A percentile compares a stretch with the other conserved stretches of the same genome.
phyloP scores from a whole-genome alignment of 352 stramenopile genomes.

The Pythium scleroteichum region DNA sequence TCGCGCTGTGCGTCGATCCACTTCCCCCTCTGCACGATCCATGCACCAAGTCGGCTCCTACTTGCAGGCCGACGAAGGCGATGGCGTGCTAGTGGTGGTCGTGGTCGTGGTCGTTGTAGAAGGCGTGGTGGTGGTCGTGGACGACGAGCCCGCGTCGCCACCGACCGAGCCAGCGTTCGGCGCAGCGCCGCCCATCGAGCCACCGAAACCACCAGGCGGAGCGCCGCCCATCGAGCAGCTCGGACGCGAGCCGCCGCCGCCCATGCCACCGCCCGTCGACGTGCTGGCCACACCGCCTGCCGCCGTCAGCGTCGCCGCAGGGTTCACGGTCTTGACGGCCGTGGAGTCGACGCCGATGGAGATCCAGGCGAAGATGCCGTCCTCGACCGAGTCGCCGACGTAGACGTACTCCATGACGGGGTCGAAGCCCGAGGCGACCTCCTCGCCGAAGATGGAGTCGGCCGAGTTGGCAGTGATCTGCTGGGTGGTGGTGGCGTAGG shows the following conservation, averaged over 20 bases:
- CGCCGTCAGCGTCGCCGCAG: conserved; percentile 27
- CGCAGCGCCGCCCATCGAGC: not conserved
- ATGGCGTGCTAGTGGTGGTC: not conserved
- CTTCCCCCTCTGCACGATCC: too few relatives aligned
- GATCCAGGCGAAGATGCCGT: conserved; percentile 36
- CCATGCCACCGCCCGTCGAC: not conserved
- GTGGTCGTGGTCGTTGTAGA: not conserved
- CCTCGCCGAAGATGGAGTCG: conserved; percentile 28
- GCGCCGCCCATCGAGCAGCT: not conserved
- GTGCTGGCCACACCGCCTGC: conserved; percentile 9
- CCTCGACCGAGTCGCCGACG: conserved; percentile 29
- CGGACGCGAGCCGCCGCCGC: not conserved
- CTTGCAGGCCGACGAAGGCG: not conserved
- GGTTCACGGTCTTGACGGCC: conserved; percentile 22
- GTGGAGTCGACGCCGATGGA: conserved; percentile 35
- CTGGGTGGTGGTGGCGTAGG: conserved; percentile 29
- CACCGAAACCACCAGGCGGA: not conserved
- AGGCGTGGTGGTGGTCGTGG: not conserved
- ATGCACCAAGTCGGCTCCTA: not conserved
- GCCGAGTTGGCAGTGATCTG: conserved; percentile 28
- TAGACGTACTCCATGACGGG: conserved; percentile 36
- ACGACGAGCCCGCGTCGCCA: not conserved
- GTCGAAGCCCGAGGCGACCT: conserved; percentile 29
- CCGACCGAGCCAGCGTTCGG: not conserved
- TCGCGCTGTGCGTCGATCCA: too few relatives aligned